phyloP scores from a whole-genome alignment of 371 early-diverging fungal genomes.

The Synchytrium microbalum region DNA sequence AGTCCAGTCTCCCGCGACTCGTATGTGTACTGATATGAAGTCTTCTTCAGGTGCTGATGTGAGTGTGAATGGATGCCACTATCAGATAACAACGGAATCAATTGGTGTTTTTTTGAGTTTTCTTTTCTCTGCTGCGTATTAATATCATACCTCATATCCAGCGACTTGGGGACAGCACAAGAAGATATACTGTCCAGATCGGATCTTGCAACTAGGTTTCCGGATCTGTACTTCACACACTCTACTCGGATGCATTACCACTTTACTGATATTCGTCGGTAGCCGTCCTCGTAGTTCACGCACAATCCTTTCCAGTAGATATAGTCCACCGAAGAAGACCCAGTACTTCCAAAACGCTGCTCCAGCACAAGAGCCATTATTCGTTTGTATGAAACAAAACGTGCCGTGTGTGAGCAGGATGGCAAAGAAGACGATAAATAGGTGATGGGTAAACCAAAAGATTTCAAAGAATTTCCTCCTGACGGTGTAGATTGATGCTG shows the following conservation, averaged over 20 bases:
- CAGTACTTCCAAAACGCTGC: slow-evolving; percentile 77
- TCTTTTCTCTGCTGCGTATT: too few species aligned
- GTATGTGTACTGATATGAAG: slow-evolving; percentile 68
- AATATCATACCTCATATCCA: too few species aligned
- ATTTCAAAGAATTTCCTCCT: slow-evolving; percentile 62
- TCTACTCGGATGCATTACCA: slow-evolving; percentile 54
- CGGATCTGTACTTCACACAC: slow-evolving; percentile 67
- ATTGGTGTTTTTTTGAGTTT: too few species aligned
- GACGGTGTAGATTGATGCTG: slow-evolving; percentile 52
- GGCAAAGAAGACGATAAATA: slow-evolving; percentile 73
- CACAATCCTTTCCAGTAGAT: slow-evolving; percentile 59
- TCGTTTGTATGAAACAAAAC: slow-evolving; percentile 73
- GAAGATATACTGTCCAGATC: slow-evolving; percentile 65
- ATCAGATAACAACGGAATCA: too few species aligned
- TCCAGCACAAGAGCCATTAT: slow-evolving; percentile 46
- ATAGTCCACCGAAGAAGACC: slow-evolving; percentile 56
- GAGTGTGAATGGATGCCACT: slow-evolving; percentile 85
- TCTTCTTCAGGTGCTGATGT: slow-evolving; percentile 77
- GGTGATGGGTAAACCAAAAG: slow-evolving; percentile 81
- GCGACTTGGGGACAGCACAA: slow-evolving; percentile 56
- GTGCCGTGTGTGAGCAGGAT: slow-evolving; percentile 74
- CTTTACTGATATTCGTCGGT: slow-evolving; percentile 56
- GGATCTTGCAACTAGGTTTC: slow-evolving; percentile 43
- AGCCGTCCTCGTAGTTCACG: slow-evolving; percentile 65
- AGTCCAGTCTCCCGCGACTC: slow-evolving; percentile 79